Evolutionary conservation across 1,139 yeast species (phyloP), one percentile per base, ranked within the genome.

Genomic region (Geotrichum histeridarum): DNA sequence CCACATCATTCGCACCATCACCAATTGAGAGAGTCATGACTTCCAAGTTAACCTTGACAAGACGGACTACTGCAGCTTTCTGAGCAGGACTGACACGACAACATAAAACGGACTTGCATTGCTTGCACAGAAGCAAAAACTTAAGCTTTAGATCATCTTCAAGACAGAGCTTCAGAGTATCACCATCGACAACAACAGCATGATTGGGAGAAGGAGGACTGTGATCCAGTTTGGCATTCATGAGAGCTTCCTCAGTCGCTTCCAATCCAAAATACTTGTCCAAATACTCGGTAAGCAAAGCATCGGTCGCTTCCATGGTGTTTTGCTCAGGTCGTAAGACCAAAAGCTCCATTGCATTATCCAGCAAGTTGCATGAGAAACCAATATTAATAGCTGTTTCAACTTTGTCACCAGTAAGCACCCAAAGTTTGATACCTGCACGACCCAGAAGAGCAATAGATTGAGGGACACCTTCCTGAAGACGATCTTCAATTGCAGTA

Each of bases 41-140:
- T 58, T 81, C 86, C 59, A 93, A 77, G 9, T 90, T 82, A 22
- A 82, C 82, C 68, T 86, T 88, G 38, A 93, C 97, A 75, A 91
- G 75, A 64, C 82, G 83, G 15, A 93, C 98, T 38, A 94, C 97
- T 2, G 90, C 83, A 2, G 99, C 99, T 70, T 93, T 93, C 70
- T 93, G 99, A 43, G 96, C 88, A 1, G 99, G 99, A 0, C 96
- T 88, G n/a, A 93, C 99, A 69, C 99, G 84, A 71, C 99, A 93
- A 71, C 99, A 93, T 57, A 87, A 70, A n/a, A 93, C 98, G 9
- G 97, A 88, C 64, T 83, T 83, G 76, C 99, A 93, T 65, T 89
- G 93, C 70, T 93, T 93, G 72, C 99, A 89, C 48, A 93, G 74
- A 48, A 93, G 73, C 56, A 94, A 75, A 68, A 93, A 90, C 69